phyloP scores from a whole-genome alignment of 2,329 filamentous ascomycete species.

The Colletotrichum somersetense region DNA sequence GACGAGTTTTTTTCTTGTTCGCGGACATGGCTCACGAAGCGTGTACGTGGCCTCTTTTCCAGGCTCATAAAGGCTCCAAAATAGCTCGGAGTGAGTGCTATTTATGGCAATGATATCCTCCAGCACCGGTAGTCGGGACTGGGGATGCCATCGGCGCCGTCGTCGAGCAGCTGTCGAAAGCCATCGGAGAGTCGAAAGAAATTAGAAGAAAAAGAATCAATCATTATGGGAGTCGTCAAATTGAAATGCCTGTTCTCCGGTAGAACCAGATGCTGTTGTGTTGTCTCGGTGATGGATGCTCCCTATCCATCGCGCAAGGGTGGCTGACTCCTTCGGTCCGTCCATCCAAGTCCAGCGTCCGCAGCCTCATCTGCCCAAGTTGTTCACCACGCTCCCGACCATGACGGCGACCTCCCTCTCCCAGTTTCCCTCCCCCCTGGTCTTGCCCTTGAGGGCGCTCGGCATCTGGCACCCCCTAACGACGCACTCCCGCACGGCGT shows the following conservation, averaged over 20 bases:
- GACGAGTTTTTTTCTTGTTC: background rate
- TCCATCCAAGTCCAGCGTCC: background rate
- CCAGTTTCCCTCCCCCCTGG: conserved; percentile 69
- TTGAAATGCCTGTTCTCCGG: background rate
- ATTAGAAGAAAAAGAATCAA: background rate
- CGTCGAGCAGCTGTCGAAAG: too few relatives aligned
- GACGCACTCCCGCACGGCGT: conserved; percentile 87
- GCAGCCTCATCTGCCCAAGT: conserved; percentile 57
- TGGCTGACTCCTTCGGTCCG: background rate
- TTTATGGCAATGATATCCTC: background rate
- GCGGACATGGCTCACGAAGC: background rate
- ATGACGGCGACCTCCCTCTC: conserved; percentile 95
- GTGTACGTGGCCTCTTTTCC: background rate
- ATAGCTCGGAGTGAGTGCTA: background rate
- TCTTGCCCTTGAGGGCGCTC: conserved; percentile 63
- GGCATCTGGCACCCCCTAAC: conserved; percentile 80
- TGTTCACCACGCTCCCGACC: conserved; percentile 83
- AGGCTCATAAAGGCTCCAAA: background rate
- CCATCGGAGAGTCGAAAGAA: background rate
- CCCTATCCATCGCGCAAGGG: background rate
- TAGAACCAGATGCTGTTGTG: background rate
- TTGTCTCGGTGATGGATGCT: background rate
- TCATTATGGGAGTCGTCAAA: background rate
- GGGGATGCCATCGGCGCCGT: background rate
- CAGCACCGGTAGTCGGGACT: background rate